These are phyloP conservation scores for Collybia nuda DNA, from an alignment of 768 basidiomycete species.

Conservation along the genomic window DNA sequence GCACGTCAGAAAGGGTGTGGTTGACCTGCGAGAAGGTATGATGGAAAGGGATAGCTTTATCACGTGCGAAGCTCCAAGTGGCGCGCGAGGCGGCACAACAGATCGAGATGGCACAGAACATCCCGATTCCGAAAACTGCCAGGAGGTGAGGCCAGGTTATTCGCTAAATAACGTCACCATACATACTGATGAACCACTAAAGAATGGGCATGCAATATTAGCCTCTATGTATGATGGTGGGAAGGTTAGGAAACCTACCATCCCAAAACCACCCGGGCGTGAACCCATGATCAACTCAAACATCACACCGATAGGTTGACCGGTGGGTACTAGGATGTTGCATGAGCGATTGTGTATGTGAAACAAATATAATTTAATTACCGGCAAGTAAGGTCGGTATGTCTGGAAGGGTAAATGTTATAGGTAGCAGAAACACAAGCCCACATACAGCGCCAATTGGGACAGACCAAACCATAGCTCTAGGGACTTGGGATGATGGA, in stretches of 20 bases:
- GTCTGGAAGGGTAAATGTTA: constrained; percentile 65
- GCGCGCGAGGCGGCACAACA: constrained; percentile 67
- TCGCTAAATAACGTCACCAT: not conserved
- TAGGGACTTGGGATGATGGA: constrained; percentile 53
- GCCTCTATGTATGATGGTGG: not conserved
- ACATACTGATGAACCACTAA: constrained; percentile 43
- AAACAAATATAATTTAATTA: constrained; percentile 17
- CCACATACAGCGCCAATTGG: constrained; percentile 53
- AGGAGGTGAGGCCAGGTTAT: constrained; percentile 1
- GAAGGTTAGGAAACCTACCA: constrained; percentile 33
- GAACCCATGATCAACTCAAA: constrained; percentile 65
- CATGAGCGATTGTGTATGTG: not conserved
- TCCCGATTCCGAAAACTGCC: constrained; percentile 51
- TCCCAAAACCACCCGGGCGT: constrained; percentile 58
- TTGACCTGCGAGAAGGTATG: constrained; percentile 45
- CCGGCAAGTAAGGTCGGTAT: constrained; percentile 50
- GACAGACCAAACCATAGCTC: constrained; percentile 52
- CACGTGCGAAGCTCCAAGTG: constrained; percentile 72
- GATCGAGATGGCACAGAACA: constrained; percentile 68
- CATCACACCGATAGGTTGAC: constrained; percentile 64
- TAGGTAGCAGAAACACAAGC: constrained; percentile 57
- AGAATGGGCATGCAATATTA: not conserved
- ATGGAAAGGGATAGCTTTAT: constrained; percentile 61
- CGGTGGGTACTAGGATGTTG: constrained; percentile 45
- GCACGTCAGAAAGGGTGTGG: constrained; percentile 40